These are phyloP conservation scores for Lipomyces kockii DNA, from an alignment of 805 yeast species.

Conservation along the genomic window DNA sequence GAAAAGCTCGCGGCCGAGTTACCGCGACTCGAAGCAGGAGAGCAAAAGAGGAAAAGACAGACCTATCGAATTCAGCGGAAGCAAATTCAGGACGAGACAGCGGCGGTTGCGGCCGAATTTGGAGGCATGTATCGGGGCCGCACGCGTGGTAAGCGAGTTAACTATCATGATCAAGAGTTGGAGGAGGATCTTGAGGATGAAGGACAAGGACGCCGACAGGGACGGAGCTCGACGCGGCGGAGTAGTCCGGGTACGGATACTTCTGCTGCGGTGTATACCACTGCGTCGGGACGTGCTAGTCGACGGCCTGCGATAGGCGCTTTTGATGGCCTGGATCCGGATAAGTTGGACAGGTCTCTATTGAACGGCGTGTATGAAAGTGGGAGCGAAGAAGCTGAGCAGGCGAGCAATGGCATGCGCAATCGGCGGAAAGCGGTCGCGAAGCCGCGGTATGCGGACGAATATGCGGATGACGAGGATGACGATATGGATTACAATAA, in stretches of 20 bases:
- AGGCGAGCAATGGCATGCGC: conserved; percentile 4
- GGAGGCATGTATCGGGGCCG: conserved; percentile 44
- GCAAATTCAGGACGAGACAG: conserved; percentile 24
- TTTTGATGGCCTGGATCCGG: conserved; percentile 9
- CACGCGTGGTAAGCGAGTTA: conserved; percentile 43
- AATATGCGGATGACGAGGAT: conserved; percentile 12
- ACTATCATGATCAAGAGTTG: conserved; percentile 37
- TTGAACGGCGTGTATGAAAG: conserved; percentile 9
- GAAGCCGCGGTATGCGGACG: conserved; percentile 6
- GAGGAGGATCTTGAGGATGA: conserved; percentile 22
- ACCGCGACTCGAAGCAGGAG: conserved; percentile 35
- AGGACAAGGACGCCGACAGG: conserved; percentile 12
- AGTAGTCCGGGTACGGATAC: conserved; percentile 16
- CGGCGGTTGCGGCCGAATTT: conserved; percentile 29
- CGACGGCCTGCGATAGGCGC: conserved; percentile 20
- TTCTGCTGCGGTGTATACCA: conserved; percentile 25
- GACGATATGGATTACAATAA: conserved; percentile 3
- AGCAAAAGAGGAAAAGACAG: conserved; percentile 23
- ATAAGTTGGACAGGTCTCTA: neutral
- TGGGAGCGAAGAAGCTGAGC: conserved; percentile 12
- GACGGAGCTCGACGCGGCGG: conserved; percentile 14
- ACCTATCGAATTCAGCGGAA: conserved; percentile 23
- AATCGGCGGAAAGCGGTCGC: conserved; percentile 12
- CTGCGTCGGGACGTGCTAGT: conserved; percentile 32
- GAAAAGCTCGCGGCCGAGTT: conserved; percentile 19